phyloP scores from a whole-genome alignment of 106 monocot species.

The Chionographis japonica region DNA sequence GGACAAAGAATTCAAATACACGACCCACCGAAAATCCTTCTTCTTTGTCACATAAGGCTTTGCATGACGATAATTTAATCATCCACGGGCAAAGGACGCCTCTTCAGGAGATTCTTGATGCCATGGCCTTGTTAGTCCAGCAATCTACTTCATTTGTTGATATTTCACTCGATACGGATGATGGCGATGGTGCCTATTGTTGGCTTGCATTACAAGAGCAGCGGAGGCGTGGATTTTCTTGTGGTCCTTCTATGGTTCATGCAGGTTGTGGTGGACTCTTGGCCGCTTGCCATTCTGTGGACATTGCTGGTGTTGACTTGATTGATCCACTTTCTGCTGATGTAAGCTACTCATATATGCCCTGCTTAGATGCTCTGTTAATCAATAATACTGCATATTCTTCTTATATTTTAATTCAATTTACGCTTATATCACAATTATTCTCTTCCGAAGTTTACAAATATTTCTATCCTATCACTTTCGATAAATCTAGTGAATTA shows the following conservation, averaged over 20 bases:
- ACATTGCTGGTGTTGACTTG: conserved; percentile 89
- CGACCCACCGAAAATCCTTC: conserved; percentile 29
- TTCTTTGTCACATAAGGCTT: conserved; percentile 27
- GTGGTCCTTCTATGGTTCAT: conserved; percentile 88
- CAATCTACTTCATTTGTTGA: conserved; percentile 86
- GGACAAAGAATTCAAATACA: conserved; percentile 30
- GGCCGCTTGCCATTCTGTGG: conserved; percentile 73
- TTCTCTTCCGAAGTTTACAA: too few relatives aligned
- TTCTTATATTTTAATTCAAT: too few relatives aligned
- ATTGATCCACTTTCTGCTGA: conserved; percentile 80
- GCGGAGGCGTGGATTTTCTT: conserved; percentile 69
- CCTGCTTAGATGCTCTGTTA: not conserved
- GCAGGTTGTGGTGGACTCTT: conserved; percentile 95
- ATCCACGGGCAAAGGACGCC: conserved; percentile 39
- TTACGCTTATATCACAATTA: too few relatives aligned
- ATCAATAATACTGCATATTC: too few relatives aligned
- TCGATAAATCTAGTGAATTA: too few relatives aligned
- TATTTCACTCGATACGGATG: conserved; percentile 64
- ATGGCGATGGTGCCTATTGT: conserved; percentile 65
- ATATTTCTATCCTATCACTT: too few relatives aligned
- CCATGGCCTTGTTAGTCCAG: conserved; percentile 70
- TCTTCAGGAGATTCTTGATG: conserved; percentile 81
- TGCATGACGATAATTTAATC: conserved; percentile 34
- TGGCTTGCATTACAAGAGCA: conserved; percentile 92
- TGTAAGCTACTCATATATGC: conserved; percentile 38